These are phyloP conservation scores for Ilyonectria mors-panacis DNA, from an alignment of 2,329 filamentous ascomycete species.

Conservation along the genomic window DNA sequence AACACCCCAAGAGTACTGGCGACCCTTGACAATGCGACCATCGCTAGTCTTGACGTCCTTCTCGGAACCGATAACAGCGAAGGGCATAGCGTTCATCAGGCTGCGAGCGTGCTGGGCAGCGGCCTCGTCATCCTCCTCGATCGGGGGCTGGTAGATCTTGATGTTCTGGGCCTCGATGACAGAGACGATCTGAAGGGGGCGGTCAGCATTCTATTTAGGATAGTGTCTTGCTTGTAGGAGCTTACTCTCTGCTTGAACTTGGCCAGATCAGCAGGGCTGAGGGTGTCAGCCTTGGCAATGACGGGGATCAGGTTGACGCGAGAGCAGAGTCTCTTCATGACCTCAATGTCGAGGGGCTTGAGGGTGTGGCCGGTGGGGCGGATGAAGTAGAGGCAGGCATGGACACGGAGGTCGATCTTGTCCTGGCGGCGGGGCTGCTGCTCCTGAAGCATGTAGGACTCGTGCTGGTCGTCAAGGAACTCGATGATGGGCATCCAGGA, in stretches of 20 bases:
- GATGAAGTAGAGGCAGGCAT: constrained; percentile 99
- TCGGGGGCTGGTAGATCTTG: constrained; percentile 98
- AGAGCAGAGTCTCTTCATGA: constrained; percentile 99
- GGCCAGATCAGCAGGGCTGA: constrained; percentile 91
- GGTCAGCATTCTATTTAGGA: constrained; percentile 12
- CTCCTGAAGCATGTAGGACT: constrained; percentile 99
- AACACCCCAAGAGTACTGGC: constrained; percentile 99
- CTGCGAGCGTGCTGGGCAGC: constrained; percentile 95
- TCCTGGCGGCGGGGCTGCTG: constrained; percentile 97
- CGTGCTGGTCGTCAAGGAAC: constrained; percentile 99
- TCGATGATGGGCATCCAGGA: constrained; percentile 99
- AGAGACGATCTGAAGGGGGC: constrained; percentile 80
- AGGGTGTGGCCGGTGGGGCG: constrained; percentile 97
- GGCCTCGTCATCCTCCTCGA: constrained; percentile 98
- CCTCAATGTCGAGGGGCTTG: constrained; percentile 99
- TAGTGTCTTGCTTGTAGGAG: not conserved
- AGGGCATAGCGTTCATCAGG: constrained; percentile 97
- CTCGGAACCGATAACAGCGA: constrained; percentile 98
- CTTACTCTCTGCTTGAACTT: constrained; percentile 96
- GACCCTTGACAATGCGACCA: constrained; percentile 97
- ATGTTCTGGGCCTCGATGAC: constrained; percentile 99
- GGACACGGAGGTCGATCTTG: constrained; percentile 99
- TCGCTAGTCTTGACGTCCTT: constrained; percentile 98
- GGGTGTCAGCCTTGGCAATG: constrained; percentile 97
- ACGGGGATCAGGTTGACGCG: constrained; percentile 99